Evolutionary conservation across 495 filamentous ascomycete species (phyloP).

Genomic region (Podospora pseudopauciseta): DNA sequence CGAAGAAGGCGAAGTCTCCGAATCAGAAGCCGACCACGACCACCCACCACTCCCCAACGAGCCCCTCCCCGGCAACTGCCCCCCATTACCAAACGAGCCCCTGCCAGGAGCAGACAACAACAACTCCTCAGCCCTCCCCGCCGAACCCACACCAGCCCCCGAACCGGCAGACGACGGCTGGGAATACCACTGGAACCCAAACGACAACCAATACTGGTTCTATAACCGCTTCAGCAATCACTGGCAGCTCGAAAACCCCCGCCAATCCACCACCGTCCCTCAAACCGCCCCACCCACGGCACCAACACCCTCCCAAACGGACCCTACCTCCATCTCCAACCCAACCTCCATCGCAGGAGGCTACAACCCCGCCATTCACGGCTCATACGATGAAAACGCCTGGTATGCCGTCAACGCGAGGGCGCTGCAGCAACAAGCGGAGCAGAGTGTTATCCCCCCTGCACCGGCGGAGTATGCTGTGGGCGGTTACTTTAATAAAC

Average conservation of each 20-base stretch:
- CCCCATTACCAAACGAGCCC: conserved; percentile 33
- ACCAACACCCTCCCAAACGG: conserved; percentile 29
- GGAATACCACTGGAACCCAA: conserved; percentile 78
- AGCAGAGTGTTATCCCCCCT: conserved; percentile 56
- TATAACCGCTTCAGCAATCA: conserved; percentile 75
- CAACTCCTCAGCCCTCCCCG: conserved; percentile 37
- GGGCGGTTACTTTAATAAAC: conserved; percentile 81
- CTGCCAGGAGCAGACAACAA: conserved; percentile 15
- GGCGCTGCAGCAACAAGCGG: conserved; percentile 17
- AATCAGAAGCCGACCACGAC: conserved; percentile 8
- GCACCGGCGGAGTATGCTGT: conserved; percentile 54
- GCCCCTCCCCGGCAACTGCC: conserved; percentile 16
- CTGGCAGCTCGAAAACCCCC: conserved; percentile 88
- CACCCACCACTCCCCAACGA: conserved; percentile 16
- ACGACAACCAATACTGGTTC: conserved; percentile 75
- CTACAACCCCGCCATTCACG: conserved; percentile 95
- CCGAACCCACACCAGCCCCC: conserved; percentile 33
- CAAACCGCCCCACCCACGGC: conserved; percentile 12
- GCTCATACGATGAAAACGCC: conserved; percentile 89
- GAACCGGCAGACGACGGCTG: conserved; percentile 71
- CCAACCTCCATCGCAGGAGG: conserved; percentile 52
- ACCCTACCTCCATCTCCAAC: conserved; percentile 26
- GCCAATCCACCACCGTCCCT: conserved; percentile 42
- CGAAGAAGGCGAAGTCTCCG: conserved; percentile 21
- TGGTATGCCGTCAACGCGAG: conserved; percentile 69